Base-by-base conservation (phyloP, 2,329 filamentous ascomycete genomes). In the Nemania sp. region DNA sequence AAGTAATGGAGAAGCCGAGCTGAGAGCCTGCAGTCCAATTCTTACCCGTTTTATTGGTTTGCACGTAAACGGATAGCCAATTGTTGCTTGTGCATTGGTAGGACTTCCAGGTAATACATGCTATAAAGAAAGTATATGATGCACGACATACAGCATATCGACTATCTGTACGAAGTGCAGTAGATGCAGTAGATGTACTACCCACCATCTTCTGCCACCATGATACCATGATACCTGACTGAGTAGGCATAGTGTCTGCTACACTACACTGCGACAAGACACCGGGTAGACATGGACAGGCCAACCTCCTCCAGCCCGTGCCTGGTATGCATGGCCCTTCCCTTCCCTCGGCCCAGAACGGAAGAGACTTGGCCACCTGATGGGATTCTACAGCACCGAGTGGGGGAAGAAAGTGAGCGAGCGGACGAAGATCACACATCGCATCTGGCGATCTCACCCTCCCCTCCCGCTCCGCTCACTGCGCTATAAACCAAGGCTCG, bases 341-440 rank as follows among this genome's bases (percentile, higher is more conserved):
- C 55, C 54, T 44, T 56, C 52, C 54, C 30, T 49, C 31, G 31
- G 49, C 48, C 52, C 30, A 49, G 52, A 59, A 50, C 48, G 58
- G 52, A 53, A 51, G 43, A 36, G 39, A 49, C 5, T 57, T 37
- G 46, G 26, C 50, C 58, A 60, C 45, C 55, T 60, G 58, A 60
- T 52, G 56, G 23, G 15, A 40, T 41, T 44, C 47, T 23, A 42
- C 31, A 49, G n/a, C n/a, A n/a, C n/a, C n/a, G n/a, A 51, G 51
- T 55, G 34, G 54, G 51, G 54, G 57, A 17, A 37, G 9, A n/a
- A n/a, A 41, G 30, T 20, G 36, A 26, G 22, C 19, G 39, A 36
- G n/a, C n/a, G n/a, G 22, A 42, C 8, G 42, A 22, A 54, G 57
- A 54, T 42, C 48, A 52, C 22, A 42, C 55, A 26, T 58, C 37